These are phyloP conservation scores for Lasiosphaeria miniovina DNA, from an alignment of 495 filamentous ascomycete species.

Conservation along the genomic window DNA sequence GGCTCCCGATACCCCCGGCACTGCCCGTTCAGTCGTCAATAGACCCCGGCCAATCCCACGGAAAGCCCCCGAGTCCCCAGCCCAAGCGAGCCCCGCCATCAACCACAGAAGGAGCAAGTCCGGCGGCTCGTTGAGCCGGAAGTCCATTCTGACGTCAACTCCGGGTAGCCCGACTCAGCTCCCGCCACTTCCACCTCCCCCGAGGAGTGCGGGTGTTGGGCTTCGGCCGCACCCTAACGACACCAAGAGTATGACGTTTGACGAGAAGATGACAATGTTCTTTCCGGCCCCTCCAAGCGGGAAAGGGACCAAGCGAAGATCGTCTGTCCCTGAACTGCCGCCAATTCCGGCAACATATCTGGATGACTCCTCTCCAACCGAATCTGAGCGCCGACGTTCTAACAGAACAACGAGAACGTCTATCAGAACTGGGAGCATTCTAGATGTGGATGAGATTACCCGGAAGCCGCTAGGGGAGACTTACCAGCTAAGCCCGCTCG, in stretches of 20 bases:
- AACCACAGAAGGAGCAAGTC: conserved; percentile 46
- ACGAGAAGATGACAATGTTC: conserved; percentile 50
- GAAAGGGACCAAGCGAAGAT: conserved; percentile 31
- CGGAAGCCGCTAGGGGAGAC: conserved; percentile 15
- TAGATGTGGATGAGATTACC: conserved; percentile 39
- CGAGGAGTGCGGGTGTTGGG: conserved; percentile 34
- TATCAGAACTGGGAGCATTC: conserved; percentile 34
- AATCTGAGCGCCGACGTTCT: conserved; percentile 20
- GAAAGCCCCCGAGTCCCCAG: conserved; percentile 39
- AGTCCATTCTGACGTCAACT: conserved; percentile 41
- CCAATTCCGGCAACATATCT: conserved; percentile 34
- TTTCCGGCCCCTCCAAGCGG: conserved; percentile 43
- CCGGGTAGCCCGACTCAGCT: conserved; percentile 49
- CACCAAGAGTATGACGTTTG: conserved; percentile 53
- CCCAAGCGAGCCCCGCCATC: conserved; percentile 24
- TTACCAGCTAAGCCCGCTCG: conserved; percentile 18
- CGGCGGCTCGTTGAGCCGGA: conserved; percentile 38
- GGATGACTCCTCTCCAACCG: conserved; percentile 15
- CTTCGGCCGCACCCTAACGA: conserved; percentile 39
- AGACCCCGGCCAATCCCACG: conserved; percentile 52
- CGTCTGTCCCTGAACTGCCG: conserved; percentile 44
- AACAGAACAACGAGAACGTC: conserved; percentile 35
- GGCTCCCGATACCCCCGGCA: conserved; percentile 22
- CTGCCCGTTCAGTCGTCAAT: conserved; percentile 42
- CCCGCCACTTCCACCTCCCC: conserved; percentile 44